phyloP scores from a whole-genome alignment of 306 rosid species.

The Pachyrhizus erosus region DNA sequence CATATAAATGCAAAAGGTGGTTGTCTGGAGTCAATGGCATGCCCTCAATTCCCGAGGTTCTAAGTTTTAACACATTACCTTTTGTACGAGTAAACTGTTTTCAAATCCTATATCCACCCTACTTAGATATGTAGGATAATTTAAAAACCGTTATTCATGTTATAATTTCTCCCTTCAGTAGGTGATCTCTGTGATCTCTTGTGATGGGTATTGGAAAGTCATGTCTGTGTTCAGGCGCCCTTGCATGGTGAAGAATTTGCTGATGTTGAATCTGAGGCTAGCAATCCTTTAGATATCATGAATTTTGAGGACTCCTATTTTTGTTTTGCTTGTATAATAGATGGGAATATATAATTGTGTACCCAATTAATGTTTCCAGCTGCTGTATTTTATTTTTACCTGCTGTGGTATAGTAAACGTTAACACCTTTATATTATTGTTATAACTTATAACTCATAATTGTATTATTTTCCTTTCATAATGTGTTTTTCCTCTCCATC shows the following conservation, averaged over 20 bases:
- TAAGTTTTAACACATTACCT: conserved; percentile 40
- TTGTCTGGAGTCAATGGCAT: conserved; percentile 67
- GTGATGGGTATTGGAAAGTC: conserved; percentile 60
- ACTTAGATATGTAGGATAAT: conserved; percentile 46
- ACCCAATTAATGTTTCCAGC: conserved; percentile 19
- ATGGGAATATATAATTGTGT: conserved; percentile 21
- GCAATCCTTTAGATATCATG: conserved; percentile 42
- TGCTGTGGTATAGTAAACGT: not conserved
- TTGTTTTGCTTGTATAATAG: conserved; percentile 16
- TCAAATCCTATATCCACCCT: conserved; percentile 36
- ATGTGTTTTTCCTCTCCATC: not conserved
- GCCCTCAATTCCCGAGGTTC: conserved; percentile 51
- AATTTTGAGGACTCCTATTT: conserved; percentile 43
- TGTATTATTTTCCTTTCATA: not conserved
- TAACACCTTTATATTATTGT: conserved; percentile 3
- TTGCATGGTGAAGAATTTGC: conserved; percentile 55
- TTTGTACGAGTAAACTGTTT: conserved; percentile 42
- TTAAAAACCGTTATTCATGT: conserved; percentile 50
- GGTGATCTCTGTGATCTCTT: conserved; percentile 58
- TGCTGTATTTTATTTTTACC: conserved; percentile 36
- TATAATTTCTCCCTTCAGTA: conserved; percentile 54
- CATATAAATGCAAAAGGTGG: conserved; percentile 52
- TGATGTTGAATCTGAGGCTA: conserved; percentile 52
- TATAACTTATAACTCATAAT: not conserved
- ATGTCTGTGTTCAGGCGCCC: conserved; percentile 48